These are phyloP conservation scores for Geotrichum macrosporum DNA, from an alignment of 1,139 yeast species.

Conservation along the genomic window DNA sequence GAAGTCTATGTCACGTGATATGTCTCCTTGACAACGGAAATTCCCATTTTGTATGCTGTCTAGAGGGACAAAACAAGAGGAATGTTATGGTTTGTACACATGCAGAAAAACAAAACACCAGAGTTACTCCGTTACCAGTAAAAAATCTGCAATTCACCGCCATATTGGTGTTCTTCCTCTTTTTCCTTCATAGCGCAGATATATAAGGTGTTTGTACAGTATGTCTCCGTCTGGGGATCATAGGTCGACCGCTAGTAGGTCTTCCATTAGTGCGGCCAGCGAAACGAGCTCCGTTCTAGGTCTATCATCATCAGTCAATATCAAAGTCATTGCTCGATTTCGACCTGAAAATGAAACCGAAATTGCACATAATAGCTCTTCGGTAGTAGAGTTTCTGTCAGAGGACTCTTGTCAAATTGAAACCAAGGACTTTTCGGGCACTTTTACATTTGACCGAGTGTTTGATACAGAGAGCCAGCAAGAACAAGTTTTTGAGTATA, in stretches of 20 bases:
- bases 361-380: conserved; percentile 2
- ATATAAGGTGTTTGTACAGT: too few species aligned
- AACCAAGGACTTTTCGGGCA: conserved; percentile 43
- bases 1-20: too few species aligned
- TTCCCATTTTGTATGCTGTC: too few species aligned
- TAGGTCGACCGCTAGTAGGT: conserved; percentile 17
- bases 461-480: conserved; percentile 54
- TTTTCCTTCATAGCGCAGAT: too few species aligned
- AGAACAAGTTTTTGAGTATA: conserved; percentile 55
- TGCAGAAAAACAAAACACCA: too few species aligned
- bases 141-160: too few species aligned
- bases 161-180: too few species aligned
- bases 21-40: too few species aligned
- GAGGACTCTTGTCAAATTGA: conserved; percentile 29
- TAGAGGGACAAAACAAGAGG: too few species aligned
- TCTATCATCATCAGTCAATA: conserved; percentile 26
- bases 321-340: conserved; percentile 64
- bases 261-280: too few species aligned
- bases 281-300: conserved; percentile 9
- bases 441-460: conserved; percentile 65
- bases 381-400: conserved; percentile 51
- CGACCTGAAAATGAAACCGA: conserved; percentile 42
- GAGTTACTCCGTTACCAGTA: too few species aligned
- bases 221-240: conserved; percentile 9
- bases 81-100: too few species aligned